Percentiles rank a stretch among this genome's conserved stretches.
These are phyloP conservation scores for Metarhizium brunneum DNA, from an alignment of 2,329 filamentous ascomycete genomes.

Conservation along the genomic window DNA sequence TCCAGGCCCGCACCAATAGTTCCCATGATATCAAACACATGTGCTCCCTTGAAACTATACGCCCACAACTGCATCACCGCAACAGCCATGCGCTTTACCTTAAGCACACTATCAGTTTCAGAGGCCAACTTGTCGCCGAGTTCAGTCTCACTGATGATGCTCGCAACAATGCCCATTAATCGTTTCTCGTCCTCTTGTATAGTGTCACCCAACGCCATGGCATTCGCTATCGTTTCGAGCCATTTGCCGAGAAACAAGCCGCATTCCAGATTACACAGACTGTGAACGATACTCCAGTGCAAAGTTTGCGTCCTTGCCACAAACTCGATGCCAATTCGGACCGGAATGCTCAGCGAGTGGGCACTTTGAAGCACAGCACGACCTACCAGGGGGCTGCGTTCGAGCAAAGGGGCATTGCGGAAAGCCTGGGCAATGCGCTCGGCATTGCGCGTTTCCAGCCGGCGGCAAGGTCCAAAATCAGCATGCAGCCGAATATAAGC, in stretches of 20 bases:
- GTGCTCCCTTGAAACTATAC: too few relatives aligned
- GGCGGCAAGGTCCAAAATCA: background rate
- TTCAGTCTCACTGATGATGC: too few relatives aligned
- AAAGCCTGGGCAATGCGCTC: background rate
- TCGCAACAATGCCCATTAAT: background rate
- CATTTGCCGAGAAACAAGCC: background rate
- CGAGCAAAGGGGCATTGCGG: background rate
- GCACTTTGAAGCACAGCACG: background rate
- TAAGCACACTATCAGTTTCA: too few relatives aligned
- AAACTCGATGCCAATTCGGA: background rate
- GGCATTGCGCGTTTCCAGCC: background rate
- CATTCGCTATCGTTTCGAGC: background rate
- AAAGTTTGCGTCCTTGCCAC: background rate
- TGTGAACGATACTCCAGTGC: background rate
- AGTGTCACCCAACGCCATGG: too few relatives aligned
- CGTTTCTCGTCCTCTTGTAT: too few relatives aligned
- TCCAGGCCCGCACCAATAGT: too few relatives aligned
- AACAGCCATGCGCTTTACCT: too few relatives aligned
- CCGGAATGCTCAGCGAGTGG: background rate
- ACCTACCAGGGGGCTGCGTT: background rate
- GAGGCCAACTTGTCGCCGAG: too few relatives aligned
- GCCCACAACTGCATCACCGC: too few relatives aligned
- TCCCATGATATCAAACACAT: too few relatives aligned
- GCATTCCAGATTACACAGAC: background rate
- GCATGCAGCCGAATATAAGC: conserved; percentile 18